Evolutionary conservation across 1,284 basidiomycete genomes (phyloP), one percentile per base, ranked within the genome.

Genomic region (Cystobasidiaceae sp.): DNA sequence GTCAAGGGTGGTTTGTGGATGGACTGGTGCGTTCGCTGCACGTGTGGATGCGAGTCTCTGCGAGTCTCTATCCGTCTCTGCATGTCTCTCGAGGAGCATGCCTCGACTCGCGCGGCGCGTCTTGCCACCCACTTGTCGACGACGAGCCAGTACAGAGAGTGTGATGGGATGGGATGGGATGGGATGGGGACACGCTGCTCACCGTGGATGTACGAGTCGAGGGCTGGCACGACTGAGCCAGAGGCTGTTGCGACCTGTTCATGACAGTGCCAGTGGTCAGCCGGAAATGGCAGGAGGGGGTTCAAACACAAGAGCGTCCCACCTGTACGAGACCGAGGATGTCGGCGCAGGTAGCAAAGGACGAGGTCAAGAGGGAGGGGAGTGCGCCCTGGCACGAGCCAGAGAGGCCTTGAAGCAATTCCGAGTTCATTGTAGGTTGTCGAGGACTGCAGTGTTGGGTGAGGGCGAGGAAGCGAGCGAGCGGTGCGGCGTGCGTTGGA

Each of bases 361-460:
- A 21, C 5, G 52, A 56, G 19, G 52, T 34, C 21, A 65, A 32
- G 19, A 65, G 62, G 23, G 28, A 34, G 37, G 55, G 48, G 28
- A 65, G 33, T 15, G 46, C 41, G 9, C 30, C 41, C 54, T 65
- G 62, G 62, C 62, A 65, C n/a, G 34, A 37, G 6, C 52, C 23
- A 25, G 52, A 37, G 43, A 65, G 62, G 21, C 52, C 49, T n/a
- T 28, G 28, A 25, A 43, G 43, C 23, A 39, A 34, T 8, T 28
- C 9, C 13, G 54, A 32, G 54, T 57, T 41, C 39, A 57, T 57
- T 32, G 23, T 43, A n/a, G 54, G 4, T n/a, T 33, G n/a, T 34
- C 19, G n/a, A n/a, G n/a, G n/a, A 30, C 19, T 28, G 5, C 21
- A 33, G 15, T 27, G 3, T 7, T 41, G 54, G 2, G 30, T 11